These are phyloP conservation scores for Elsinoe ampelina DNA, from an alignment of 2,329 filamentous ascomycete species.

Conservation along the genomic window DNA sequence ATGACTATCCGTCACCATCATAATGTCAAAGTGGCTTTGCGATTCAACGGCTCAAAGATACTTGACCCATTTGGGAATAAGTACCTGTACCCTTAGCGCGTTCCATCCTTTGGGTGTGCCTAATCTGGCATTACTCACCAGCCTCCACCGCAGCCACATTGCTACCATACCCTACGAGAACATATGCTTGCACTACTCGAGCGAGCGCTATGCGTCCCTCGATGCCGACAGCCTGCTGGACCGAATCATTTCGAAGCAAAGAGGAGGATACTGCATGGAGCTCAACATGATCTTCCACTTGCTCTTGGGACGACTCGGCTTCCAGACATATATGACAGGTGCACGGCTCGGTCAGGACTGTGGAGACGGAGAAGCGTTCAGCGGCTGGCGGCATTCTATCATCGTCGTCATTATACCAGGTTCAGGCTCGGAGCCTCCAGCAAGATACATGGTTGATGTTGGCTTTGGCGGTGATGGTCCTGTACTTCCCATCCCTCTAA, in stretches of 20 bases:
- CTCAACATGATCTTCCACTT: conserved; percentile 46
- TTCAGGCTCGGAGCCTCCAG: background rate
- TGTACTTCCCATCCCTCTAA: conserved; percentile 30
- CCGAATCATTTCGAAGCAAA: conserved; percentile 40
- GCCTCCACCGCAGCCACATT: conserved; percentile 32
- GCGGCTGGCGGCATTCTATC: conserved; percentile 24
- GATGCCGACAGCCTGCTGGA: conserved; percentile 42
- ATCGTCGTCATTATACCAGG: conserved; percentile 33
- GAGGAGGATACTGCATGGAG: conserved; percentile 55
- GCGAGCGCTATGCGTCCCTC: conserved; percentile 39
- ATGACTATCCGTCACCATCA: conserved; percentile 34
- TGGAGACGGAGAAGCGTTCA: background rate
- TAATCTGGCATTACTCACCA: conserved; percentile 20
- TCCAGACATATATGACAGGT: conserved; percentile 33
- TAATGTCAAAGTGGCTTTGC: background rate
- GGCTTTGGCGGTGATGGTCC: conserved; percentile 33
- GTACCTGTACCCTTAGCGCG: background rate
- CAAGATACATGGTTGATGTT: conserved; percentile 34
- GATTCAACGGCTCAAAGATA: background rate
- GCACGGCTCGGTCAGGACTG: conserved; percentile 29
- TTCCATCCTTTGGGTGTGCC: background rate
- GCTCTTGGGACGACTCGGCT: conserved; percentile 45
- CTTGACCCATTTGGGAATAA: conserved; percentile 1
- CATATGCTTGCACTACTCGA: conserved; percentile 46
- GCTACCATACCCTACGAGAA: conserved; percentile 48